Conservation (phyloP, 179 eudicot species). For the Monotropa hypopitys region DNA sequence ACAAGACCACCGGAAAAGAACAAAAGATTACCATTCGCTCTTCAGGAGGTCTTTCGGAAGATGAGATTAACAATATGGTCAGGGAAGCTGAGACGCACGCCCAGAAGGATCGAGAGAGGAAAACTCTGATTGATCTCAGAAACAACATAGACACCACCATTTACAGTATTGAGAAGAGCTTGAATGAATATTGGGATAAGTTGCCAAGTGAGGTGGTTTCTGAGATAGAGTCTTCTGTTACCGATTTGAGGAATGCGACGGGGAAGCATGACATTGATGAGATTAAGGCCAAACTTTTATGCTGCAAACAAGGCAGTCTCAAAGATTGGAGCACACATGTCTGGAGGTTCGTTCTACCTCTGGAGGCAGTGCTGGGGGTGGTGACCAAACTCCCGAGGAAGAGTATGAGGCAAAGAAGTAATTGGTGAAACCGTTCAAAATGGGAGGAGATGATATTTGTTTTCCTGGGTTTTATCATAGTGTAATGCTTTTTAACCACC, state of each 20-base stretch:
- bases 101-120: conserved; percentile 60
- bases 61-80: conserved; percentile 61
- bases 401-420: conserved; percentile 45
- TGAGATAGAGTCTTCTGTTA: conserved; percentile 50
- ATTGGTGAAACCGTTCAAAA: neutral
- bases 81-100: conserved; percentile 63
- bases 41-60: conserved; percentile 67
- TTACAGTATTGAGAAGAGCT: conserved; percentile 62
- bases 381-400: conserved; percentile 48
- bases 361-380: conserved; percentile 34
- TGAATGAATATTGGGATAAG: conserved; percentile 54
- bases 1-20: conserved; percentile 52
- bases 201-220: conserved; percentile 43
- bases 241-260: conserved; percentile 37
- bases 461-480: neutral
- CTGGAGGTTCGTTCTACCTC: conserved; percentile 20
- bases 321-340: conserved; percentile 36
- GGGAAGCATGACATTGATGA: conserved; percentile 25
- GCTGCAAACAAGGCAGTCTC: conserved; percentile 27
- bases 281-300: conserved; percentile 42
- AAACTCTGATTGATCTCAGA: conserved; percentile 42
- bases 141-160: conserved; percentile 62
- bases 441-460: neutral
- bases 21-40: conserved; percentile 68
- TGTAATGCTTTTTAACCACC: neutral